Evolutionary conservation across 1,284 basidiomycete genomes (phyloP).

Genomic region (Megacollybia platyphylla): DNA sequence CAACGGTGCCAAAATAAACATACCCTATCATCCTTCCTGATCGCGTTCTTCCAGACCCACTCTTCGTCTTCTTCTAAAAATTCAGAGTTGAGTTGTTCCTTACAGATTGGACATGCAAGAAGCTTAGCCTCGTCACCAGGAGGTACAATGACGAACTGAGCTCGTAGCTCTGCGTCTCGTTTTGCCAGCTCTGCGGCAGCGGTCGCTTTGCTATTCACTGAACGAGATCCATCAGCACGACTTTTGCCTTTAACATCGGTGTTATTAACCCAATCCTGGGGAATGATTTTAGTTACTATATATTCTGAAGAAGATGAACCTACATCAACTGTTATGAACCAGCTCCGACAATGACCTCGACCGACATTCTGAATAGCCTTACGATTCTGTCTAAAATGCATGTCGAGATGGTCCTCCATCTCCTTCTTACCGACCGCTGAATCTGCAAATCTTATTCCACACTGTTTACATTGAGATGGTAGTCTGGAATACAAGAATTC

Average conservation of each 20-base stretch:
- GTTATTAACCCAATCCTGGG: slow-evolving; percentile 79
- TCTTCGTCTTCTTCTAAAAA: slow-evolving; percentile 96
- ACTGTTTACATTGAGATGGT: slow-evolving; percentile 86
- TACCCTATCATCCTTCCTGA: slow-evolving; percentile 73
- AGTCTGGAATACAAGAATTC: slow-evolving; percentile 67
- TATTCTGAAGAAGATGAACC: slow-evolving; percentile 18
- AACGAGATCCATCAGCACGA: slow-evolving; percentile 34
- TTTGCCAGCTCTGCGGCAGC: slow-evolving; percentile 59
- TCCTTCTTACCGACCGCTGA: slow-evolving; percentile 59
- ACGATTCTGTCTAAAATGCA: slow-evolving; percentile 94
- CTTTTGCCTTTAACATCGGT: slow-evolving; percentile 56
- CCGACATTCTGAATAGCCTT: slow-evolving; percentile 77
- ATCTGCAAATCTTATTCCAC: slow-evolving; percentile 79
- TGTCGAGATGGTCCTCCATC: slow-evolving; percentile 87
- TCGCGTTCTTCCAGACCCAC: slow-evolving; percentile 95
- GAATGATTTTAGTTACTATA: slow-evolving; percentile 8
- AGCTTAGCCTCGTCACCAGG: slow-evolving; percentile 71
- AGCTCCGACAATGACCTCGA: slow-evolving; percentile 83
- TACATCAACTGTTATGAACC: slow-evolving; percentile 82
- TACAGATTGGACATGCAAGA: slow-evolving; percentile 91
- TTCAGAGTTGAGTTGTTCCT: slow-evolving; percentile 87
- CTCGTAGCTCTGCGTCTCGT: slow-evolving; percentile 62
- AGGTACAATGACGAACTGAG: slow-evolving; percentile 80
- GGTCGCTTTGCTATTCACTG: slow-evolving; percentile 39
- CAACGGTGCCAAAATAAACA: slow-evolving; percentile 15